phyloP scores from a whole-genome alignment of 1,139 yeast species.

The Saccharomycopsis hybrid region DNA sequence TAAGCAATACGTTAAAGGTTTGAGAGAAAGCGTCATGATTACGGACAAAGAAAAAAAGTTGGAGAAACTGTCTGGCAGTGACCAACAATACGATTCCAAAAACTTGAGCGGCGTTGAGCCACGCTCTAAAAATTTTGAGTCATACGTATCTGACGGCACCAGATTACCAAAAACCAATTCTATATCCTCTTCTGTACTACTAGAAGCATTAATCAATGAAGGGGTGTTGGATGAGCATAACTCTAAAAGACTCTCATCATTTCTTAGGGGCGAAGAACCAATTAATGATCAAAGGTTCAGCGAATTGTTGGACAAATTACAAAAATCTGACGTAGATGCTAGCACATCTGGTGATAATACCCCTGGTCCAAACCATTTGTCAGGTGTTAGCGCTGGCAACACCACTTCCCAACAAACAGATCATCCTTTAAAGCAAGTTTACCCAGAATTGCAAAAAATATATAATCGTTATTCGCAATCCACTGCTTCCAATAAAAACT shows the following conservation, averaged over 20 bases:
- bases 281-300: conserved; percentile 37
- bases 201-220: conserved; percentile 49
- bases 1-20: conserved; percentile 75
- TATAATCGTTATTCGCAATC: conserved; percentile 19
- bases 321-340: conserved; percentile 16
- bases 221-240: conserved; percentile 47
- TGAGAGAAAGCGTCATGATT: conserved; percentile 44
- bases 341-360: conserved; percentile 11
- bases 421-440: conserved; percentile 11
- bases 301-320: conserved; percentile 29
- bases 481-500: conserved; percentile 16
- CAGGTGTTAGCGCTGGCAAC: conserved; percentile 15
- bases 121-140: conserved; percentile 21
- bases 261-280: conserved; percentile 47
- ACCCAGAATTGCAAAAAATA: conserved; percentile 16
- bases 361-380: conserved; percentile 9
- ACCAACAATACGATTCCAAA: not conserved
- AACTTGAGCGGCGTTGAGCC: conserved; percentile 20
- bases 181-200: conserved; percentile 43
- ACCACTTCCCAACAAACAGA: conserved; percentile 3
- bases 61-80: not conserved
- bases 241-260: conserved; percentile 45
- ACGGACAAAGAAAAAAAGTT: conserved; percentile 25
- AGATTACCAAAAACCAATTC: conserved; percentile 24
- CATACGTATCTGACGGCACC: conserved; percentile 15